phyloP scores from a whole-genome alignment of 257 asterid species.

The Solanum piurae region DNA sequence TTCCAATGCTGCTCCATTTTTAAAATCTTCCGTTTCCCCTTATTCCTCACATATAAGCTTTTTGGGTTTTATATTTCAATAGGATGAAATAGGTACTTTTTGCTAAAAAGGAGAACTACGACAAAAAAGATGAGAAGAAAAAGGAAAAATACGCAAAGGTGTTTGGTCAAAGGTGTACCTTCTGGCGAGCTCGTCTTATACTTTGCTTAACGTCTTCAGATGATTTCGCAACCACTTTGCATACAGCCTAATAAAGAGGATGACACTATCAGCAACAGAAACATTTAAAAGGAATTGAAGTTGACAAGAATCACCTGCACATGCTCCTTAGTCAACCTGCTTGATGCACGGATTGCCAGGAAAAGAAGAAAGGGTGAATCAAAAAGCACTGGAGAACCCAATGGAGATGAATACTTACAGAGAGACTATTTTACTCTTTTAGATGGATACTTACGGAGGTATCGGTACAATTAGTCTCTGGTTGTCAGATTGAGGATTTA shows the following conservation, averaged over 20 bases:
- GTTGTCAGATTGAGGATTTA: slow-evolving; percentile 69
- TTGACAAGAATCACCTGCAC: slow-evolving; percentile 53
- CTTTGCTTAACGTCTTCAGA: slow-evolving; percentile 92
- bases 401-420: no score
- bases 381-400: not conserved
- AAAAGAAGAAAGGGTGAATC: slow-evolving; percentile 5
- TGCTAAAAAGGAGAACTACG: no score
- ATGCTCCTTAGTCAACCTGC: slow-evolving; percentile 93
- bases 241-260: slow-evolving; percentile 58
- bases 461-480: slow-evolving; percentile 70
- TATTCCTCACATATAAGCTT: not conserved
- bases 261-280: not conserved
- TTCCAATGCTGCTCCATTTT: not conserved
- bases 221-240: slow-evolving; percentile 82
- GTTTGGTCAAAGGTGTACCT: slow-evolving; percentile 30
- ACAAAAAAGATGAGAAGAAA: no score
- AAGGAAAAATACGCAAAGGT: not conserved
- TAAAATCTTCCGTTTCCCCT: not conserved
- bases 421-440: not conserved
- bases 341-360: slow-evolving; percentile 7
- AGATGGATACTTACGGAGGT: slow-evolving; percentile 64
- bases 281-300: not conserved
- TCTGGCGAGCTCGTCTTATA: slow-evolving; percentile 92
- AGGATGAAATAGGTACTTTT: not conserved
- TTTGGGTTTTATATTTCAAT: not conserved